Evolutionary conservation across 495 filamentous ascomycete genomes (phyloP).

Genomic region (Articulospora tetracladia): DNA sequence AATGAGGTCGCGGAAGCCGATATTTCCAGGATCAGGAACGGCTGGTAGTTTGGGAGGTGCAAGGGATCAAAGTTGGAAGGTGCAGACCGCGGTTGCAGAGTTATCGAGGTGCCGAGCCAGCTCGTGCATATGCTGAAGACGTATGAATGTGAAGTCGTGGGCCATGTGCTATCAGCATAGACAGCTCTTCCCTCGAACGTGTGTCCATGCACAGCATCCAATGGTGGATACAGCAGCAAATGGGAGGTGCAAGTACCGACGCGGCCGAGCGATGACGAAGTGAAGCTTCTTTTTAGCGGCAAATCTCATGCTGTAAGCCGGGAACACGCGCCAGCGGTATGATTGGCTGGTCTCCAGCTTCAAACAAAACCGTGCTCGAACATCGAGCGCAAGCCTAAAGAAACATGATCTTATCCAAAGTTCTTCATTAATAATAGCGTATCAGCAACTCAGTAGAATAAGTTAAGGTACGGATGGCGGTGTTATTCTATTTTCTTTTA

Average conservation of each 20-base stretch:
- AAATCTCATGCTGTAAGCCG: not conserved
- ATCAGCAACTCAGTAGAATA: too few species aligned
- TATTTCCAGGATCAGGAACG: not conserved
- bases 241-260: not conserved
- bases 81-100: not conserved
- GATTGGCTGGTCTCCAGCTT: not conserved
- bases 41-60: not conserved
- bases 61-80: not conserved
- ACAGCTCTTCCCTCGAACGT: not conserved
- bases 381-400: too few species aligned
- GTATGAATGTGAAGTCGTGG: not conserved
- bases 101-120: slow-evolving; percentile 21
- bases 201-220: not conserved
- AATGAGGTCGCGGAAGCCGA: not conserved
- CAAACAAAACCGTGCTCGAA: too few species aligned
- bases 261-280: not conserved
- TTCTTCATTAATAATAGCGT: too few species aligned
- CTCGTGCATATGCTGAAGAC: slow-evolving; percentile 13
- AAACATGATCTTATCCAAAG: too few species aligned
- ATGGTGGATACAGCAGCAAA: not conserved
- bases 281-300: not conserved
- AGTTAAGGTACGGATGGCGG: too few species aligned
- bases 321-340: not conserved
- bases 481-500: too few species aligned
- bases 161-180: not conserved